Evolutionary conservation across 2,329 filamentous ascomycete species (phyloP), one percentile per base, ranked within the genome.

Genomic region (Diplodia seriata): DNA sequence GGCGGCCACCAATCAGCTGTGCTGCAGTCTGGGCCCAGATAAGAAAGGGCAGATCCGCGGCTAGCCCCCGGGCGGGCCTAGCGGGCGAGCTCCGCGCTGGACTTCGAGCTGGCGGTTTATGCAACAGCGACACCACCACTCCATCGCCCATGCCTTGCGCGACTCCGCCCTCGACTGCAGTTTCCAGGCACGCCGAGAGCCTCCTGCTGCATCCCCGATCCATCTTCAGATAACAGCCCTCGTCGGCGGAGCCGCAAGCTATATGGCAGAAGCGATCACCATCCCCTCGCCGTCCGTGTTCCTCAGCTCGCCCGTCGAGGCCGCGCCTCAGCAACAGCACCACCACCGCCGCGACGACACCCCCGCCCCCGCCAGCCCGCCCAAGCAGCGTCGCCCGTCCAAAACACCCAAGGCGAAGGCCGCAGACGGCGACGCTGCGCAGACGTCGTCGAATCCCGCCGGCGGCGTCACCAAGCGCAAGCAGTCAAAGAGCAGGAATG

Each of bases 401-500:
- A 55, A 23, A 26, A 54, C 63, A 11, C 68, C 64, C n/a, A 57
- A 49, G 50, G 56, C 59, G 23, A 68, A 53, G 23, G 31, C 53
- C 11, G 26, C 43, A 29, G 56, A 54, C 61, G 40, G 38, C 38
- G 43, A 69, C 31, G 62, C 61, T 20, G 5, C 51, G 49, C 57
- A 50, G 18, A 20, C n/a, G 23, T 5, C 63, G 38, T 23, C 51
- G 9, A 62, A 14, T 4, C 72, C 20, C 69, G 71, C 14, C 29
- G 78, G 76, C 64, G 79, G 76, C 36, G 76, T 83, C 66, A 79
- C 79, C 53, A 91, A 90, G 74, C 86, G 87, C 36, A 92, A 91
- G 75, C 89, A 91, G 79, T 90, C 89, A 69, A 92, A 92, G 78
- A 91, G 89, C 80, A 87, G 90, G 72, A 91, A 91, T 82, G 90